Conservation (phyloP, 352 stramenopile species). For the Phytophthora palmivora region DNA sequence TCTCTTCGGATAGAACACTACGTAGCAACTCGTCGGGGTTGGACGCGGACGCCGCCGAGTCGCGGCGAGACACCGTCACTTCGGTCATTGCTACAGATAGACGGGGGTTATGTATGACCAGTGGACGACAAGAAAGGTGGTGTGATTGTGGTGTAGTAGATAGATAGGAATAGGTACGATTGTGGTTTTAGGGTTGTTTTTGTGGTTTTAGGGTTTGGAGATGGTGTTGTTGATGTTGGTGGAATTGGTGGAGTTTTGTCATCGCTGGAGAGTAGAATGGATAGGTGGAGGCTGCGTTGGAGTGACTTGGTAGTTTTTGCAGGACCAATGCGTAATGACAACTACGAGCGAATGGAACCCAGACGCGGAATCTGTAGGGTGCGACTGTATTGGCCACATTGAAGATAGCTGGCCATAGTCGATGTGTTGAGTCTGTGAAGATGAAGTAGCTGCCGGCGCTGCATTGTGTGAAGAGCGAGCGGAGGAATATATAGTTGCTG, state of each 20-base stretch:
- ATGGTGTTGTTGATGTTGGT: conserved; percentile 54
- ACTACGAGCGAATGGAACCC: conserved; percentile 57
- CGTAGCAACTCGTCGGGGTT: conserved; percentile 46
- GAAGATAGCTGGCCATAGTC: conserved; percentile 69
- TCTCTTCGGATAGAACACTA: conserved; percentile 62
- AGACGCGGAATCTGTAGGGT: conserved; percentile 52
- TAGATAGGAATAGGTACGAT: neutral
- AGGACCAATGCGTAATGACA: conserved; percentile 77
- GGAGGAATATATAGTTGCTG: conserved; percentile 58
- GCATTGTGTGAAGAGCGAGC: conserved; percentile 52
- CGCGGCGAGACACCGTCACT: conserved; percentile 45
- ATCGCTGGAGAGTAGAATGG: conserved; percentile 55
- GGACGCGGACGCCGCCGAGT: conserved; percentile 27
- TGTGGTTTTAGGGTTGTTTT: neutral
- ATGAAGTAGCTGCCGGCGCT: conserved; percentile 55
- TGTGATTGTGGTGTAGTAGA: neutral
- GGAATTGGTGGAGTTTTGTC: conserved; percentile 56
- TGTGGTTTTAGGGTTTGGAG: conserved; percentile 31
- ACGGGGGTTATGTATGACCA: conserved; percentile 17
- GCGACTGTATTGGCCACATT: conserved; percentile 42
- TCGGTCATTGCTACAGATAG: conserved; percentile 29
- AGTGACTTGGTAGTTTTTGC: conserved; percentile 49
- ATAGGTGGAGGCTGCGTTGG: conserved; percentile 33
- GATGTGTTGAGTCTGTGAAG: conserved; percentile 79
- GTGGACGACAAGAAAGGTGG: conserved; percentile 12